Base-by-base conservation (phyloP, 2,329 filamentous ascomycete genomes). In the Phialophora verrucosa region DNA sequence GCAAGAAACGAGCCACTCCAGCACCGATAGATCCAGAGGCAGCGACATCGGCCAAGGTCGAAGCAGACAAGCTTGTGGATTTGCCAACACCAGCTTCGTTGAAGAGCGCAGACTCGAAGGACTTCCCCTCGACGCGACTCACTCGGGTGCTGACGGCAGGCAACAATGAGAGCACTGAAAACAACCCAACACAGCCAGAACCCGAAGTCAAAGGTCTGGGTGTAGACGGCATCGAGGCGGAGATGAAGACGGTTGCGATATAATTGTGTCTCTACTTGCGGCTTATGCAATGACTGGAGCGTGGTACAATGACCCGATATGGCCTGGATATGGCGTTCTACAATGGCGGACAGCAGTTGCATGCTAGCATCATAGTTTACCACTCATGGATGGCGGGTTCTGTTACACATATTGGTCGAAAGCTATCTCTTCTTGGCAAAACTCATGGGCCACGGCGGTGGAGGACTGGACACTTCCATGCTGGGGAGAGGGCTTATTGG, bases 161-260 rank as follows among this genome's bases (percentile, higher is more conserved):
- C 44, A 68, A 68, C 61, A 56, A 72, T 51, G 68, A 73, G 50
- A 64, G 55, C 64, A 76, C 78, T 65, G 76, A 78, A 62, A 75
- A 76, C 73, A 69, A 6, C 75, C 59, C 72, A 76, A 59, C 73
- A 73, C 23, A 74, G 74, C 73, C 73, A 65, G 59, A 70, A 76
- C 14, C 71, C 75, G 57, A 72, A 69, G 35, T 74, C 69, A 65
- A 72, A 76, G 71, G 79, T 78, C 58, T 76, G 73, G 42, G 79
- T 76, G 71, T 79, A 76, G 66, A 75, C 80, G 63, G 79, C 7
- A 69, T 73, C 56, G 72, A 73, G 62, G 70, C 78, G 57, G 80
- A 81, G 71, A 82, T 82, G 80, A 82, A 81, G 73, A 82, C 78
- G 67, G 78, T 82, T 70, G 76, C 78, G 44, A 81, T 82, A 63